phyloP scores from a whole-genome alignment of 2,329 filamentous ascomycete genomes.

The Aspergillus amoenus region DNA sequence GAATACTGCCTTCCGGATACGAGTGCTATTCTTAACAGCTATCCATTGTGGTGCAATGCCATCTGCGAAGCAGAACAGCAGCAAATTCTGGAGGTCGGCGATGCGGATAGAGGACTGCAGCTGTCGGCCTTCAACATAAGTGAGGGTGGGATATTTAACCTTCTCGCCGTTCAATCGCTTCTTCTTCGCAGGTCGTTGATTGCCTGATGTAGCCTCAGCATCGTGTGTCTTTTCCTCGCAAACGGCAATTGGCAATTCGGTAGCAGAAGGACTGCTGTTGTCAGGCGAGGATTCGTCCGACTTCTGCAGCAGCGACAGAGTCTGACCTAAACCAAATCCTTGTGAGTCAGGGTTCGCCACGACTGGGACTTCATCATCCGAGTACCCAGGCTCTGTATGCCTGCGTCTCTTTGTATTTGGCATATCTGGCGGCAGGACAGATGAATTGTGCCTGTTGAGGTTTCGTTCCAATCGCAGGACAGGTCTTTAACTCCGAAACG shows the following conservation, averaged over 20 bases:
- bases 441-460: background rate
- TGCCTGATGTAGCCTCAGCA: conserved; percentile 18
- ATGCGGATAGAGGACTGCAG: conserved; percentile 58
- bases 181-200: conserved; percentile 26
- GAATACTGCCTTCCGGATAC: conserved; percentile 73
- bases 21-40: conserved; percentile 55
- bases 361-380: conserved; percentile 26
- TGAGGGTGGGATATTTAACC: conserved; percentile 54
- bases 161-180: conserved; percentile 42
- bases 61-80: conserved; percentile 63
- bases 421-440: conserved; percentile 18
- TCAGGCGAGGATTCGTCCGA: conserved; percentile 14
- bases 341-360: conserved; percentile 14
- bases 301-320: conserved; percentile 31
- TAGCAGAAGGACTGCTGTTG: conserved; percentile 4
- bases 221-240: conserved; percentile 1
- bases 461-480: background rate
- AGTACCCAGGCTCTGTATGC: conserved; percentile 22
- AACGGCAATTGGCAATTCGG: background rate
- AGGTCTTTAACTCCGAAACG: background rate
- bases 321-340: conserved; percentile 32
- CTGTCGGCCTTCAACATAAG: conserved; percentile 51
- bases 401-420: conserved; percentile 33
- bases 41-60: conserved; percentile 64
- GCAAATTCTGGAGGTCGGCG: conserved; percentile 57